phyloP scores from a whole-genome alignment of 768 basidiomycete genomes.

The Mycena olivaceomarginata region DNA sequence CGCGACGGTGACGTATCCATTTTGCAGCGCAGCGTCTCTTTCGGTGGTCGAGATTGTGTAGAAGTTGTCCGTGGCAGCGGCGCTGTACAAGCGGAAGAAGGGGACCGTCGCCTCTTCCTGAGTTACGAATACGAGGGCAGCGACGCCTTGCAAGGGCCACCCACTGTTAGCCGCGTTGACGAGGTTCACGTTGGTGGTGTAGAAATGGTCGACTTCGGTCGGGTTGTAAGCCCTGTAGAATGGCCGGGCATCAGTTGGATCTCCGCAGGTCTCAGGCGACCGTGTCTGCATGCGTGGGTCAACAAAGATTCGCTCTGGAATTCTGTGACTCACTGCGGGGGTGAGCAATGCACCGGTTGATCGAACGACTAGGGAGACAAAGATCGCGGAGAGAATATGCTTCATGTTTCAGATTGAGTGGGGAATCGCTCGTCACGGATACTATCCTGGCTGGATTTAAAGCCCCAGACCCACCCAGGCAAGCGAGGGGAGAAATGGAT shows the following conservation, averaged over 20 bases:
- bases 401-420: neutral
- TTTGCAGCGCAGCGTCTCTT: constrained; percentile 36
- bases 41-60: constrained; percentile 45
- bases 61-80: constrained; percentile 39
- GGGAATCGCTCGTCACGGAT: too few species aligned
- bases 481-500: too few species aligned
- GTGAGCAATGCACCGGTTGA: constrained; percentile 3
- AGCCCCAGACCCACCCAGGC: too few species aligned
- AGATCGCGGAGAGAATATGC: neutral
- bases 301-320: neutral
- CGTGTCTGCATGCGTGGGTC: neutral
- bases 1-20: constrained; percentile 28
- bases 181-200: neutral
- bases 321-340: neutral
- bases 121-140: constrained; percentile 20
- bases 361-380: neutral
- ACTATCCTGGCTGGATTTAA: too few species aligned
- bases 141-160: constrained; percentile 2
- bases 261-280: constrained; percentile 5
- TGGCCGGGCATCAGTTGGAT: neutral
- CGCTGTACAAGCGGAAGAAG: constrained; percentile 44
- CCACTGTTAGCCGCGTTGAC: neutral
- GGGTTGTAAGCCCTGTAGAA: constrained; percentile 15
- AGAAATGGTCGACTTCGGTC: neutral
- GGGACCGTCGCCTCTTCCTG: constrained; percentile 42